These are phyloP conservation scores for Cyclotella kingstonii DNA, from an alignment of 108 stramenopile genomes.

Conservation along the genomic window DNA sequence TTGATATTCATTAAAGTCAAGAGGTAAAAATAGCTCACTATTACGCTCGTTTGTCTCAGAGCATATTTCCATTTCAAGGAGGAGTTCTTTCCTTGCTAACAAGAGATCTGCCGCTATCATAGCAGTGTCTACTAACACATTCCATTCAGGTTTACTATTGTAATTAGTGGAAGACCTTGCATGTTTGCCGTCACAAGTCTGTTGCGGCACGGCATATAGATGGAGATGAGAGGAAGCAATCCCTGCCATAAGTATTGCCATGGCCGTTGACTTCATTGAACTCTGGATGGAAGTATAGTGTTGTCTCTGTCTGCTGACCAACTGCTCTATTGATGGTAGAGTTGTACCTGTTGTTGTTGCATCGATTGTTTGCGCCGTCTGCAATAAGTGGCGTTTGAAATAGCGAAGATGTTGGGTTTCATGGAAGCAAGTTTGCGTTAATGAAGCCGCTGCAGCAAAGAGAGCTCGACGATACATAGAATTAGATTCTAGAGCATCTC, in stretches of 20 bases:
- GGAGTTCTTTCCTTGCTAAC: slow-evolving; percentile 4
- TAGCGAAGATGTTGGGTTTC: not conserved
- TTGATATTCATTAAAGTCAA: no score
- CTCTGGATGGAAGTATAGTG: slow-evolving; percentile 10
- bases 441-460: slow-evolving; percentile 21
- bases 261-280: slow-evolving; percentile 24
- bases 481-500: slow-evolving; percentile 28
- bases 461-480: slow-evolving; percentile 17
- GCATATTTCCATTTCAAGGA: not conserved
- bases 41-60: no score
- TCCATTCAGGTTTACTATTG: no score
- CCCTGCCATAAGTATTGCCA: slow-evolving; percentile 40
- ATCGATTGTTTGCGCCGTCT: no score
- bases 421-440: slow-evolving; percentile 11
- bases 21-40: no score
- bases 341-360: not conserved
- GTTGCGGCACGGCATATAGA: slow-evolving; percentile 4
- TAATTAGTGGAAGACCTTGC: no score
- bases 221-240: slow-evolving; percentile 30
- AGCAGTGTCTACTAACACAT: slow-evolving; percentile 27
- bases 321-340: not conserved
- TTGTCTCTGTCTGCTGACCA: not conserved
- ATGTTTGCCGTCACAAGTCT: not conserved
- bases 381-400: no score
- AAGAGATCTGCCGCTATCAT: slow-evolving; percentile 24